phyloP scores from a whole-genome alignment of 257 asterid species.

The Solanum rostratum region DNA sequence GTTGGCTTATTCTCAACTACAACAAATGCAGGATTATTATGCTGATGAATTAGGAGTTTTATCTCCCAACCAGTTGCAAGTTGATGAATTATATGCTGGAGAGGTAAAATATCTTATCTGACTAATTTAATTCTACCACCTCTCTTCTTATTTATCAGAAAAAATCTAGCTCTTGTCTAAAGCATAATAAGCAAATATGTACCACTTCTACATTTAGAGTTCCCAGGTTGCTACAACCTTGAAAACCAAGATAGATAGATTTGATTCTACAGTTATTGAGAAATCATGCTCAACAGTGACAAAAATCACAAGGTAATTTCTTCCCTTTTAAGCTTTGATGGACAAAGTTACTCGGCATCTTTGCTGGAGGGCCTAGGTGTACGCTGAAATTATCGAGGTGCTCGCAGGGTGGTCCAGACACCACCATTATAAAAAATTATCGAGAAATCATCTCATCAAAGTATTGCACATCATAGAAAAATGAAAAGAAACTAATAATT shows the following conservation, averaged over 20 bases:
- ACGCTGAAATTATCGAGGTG: background rate
- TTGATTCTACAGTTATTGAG: background rate
- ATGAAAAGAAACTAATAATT: background rate
- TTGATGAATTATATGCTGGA: conserved; percentile 68
- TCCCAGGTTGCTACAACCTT: background rate
- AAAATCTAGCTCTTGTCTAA: background rate
- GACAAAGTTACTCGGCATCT: background rate
- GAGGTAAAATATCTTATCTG: conserved; percentile 55
- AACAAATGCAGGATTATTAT: conserved; percentile 66
- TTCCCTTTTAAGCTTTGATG: background rate
- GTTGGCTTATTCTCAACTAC: conserved; percentile 11
- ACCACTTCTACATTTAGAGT: background rate
- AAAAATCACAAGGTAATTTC: background rate
- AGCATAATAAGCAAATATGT: background rate
- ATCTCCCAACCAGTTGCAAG: conserved; percentile 93
- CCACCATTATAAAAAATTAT: background rate
- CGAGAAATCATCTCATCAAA: background rate
- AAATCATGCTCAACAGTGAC: background rate
- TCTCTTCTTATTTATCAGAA: background rate
- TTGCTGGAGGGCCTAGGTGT: background rate
- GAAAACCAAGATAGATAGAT: background rate
- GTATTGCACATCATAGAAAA: background rate
- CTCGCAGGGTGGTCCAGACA: background rate
- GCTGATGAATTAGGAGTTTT: conserved; percentile 97
- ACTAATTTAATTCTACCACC: background rate